These are phyloP conservation scores for Crepidotus sp. DNA, from an alignment of 1,284 basidiomycete species.

Conservation along the genomic window DNA sequence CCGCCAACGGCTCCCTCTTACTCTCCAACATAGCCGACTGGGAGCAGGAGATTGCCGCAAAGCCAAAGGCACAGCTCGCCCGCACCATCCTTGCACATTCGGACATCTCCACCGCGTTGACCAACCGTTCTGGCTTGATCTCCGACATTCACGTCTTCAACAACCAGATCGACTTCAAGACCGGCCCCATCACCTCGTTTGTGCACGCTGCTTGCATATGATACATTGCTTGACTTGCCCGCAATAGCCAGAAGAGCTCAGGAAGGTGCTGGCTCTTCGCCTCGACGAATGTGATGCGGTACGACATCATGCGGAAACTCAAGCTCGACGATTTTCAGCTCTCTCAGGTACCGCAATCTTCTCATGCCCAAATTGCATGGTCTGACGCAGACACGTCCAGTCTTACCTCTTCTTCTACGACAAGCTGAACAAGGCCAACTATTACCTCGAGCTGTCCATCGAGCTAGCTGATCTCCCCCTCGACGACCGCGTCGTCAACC, in stretches of 20 bases:
- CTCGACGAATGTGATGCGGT: conserved; percentile 80
- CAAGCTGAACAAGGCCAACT: conserved; percentile 93
- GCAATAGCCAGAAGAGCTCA: conserved; percentile 67
- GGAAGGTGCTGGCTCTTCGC: conserved; percentile 94
- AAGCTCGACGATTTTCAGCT: conserved; percentile 84
- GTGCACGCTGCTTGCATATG: neutral
- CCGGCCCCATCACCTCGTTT: conserved; percentile 60
- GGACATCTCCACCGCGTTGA: conserved; percentile 60
- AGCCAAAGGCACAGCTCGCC: conserved; percentile 67
- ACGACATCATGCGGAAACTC: conserved; percentile 78
- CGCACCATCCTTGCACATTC: conserved; percentile 74
- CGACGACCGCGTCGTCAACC: conserved; percentile 74
- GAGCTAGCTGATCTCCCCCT: conserved; percentile 74
- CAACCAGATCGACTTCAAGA: conserved; percentile 57
- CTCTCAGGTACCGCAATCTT: conserved; percentile 52
- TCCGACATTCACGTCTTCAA: conserved; percentile 77
- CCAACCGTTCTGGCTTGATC: conserved; percentile 55
- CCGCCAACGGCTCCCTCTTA: conserved; percentile 53
- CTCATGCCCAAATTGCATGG: neutral
- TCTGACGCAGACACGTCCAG: conserved; percentile 20
- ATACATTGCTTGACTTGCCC: neutral
- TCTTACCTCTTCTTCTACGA: conserved; percentile 92
- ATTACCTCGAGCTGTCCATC: conserved; percentile 85
- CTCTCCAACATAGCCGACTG: conserved; percentile 50
- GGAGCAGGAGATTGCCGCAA: conserved; percentile 49